phyloP scores from a whole-genome alignment of 495 filamentous ascomycete species.

The Mycothermus thermophilus region DNA sequence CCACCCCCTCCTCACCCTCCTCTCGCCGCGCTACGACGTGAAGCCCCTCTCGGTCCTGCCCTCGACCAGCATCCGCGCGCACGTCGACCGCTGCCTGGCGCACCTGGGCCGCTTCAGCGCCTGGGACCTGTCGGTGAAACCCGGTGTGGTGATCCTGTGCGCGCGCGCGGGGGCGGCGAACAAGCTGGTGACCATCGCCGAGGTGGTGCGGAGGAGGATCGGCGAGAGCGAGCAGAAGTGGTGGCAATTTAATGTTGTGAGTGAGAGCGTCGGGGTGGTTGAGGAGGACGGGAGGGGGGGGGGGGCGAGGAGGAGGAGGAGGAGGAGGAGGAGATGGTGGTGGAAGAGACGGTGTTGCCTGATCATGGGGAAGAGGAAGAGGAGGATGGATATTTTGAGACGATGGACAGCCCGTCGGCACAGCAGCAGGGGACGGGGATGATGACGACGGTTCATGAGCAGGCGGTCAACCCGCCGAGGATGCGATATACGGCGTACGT shows the following conservation, averaged over 20 bases:
- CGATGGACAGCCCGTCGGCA: too few species aligned
- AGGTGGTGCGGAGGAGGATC: slow-evolving; percentile 49
- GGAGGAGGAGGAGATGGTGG: slow-evolving; percentile 15
- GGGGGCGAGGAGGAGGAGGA: slow-evolving; percentile 12
- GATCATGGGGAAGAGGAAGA: slow-evolving; percentile 15
- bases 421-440: too few species aligned
- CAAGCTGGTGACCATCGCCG: slow-evolving; percentile 51
- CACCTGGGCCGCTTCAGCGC: slow-evolving; percentile 26
- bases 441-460: slow-evolving; percentile 29
- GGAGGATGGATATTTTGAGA: slow-evolving; percentile 42
- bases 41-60: slow-evolving; percentile 36
- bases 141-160: slow-evolving; percentile 30
- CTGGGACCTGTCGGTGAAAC: slow-evolving; percentile 14
- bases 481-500: slow-evolving; percentile 30
- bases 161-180: slow-evolving; percentile 37
- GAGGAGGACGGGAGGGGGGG: slow-evolving; percentile 10
- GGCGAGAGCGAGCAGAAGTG: slow-evolving; percentile 35
- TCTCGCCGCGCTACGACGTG: slow-evolving; percentile 23
- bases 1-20: slow-evolving; percentile 15
- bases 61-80: slow-evolving; percentile 41
- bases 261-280: slow-evolving; percentile 19
- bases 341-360: slow-evolving; percentile 26
- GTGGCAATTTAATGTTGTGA: slow-evolving; percentile 48
- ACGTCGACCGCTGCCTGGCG: slow-evolving; percentile 31
- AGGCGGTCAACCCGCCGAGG: slow-evolving; percentile 21